These are phyloP conservation scores for Funneliformis caledonium DNA, from an alignment of 371 early-diverging fungal species.

Conservation along the genomic window DNA sequence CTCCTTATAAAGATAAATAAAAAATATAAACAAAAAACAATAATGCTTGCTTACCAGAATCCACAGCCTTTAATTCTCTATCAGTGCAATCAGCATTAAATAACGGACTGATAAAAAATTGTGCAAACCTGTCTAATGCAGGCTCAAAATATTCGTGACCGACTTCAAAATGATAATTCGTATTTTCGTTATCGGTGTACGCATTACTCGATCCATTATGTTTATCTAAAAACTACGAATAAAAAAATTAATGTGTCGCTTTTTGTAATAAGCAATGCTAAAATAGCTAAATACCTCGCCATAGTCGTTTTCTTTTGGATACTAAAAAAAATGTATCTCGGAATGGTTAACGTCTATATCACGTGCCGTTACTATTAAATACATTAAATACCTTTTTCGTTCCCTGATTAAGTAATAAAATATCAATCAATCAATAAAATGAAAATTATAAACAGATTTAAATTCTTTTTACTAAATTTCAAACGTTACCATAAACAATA, in stretches of 20 bases:
- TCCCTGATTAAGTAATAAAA: conserved; percentile 6
- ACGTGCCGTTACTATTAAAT: neutral
- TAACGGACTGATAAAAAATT: conserved; percentile 91
- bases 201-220: conserved; percentile 97
- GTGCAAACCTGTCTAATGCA: conserved; percentile 91
- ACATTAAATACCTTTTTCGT: conserved; percentile 15
- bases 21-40: neutral
- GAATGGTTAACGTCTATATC: too few relatives aligned
- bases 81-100: conserved; percentile 88
- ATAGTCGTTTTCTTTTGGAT: conserved; percentile 95
- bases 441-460: too few relatives aligned
- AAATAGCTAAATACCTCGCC: conserved; percentile 49
- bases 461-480: neutral
- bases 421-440: neutral
- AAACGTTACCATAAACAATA: conserved; percentile 84
- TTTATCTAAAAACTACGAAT: conserved; percentile 73
- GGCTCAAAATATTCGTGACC: conserved; percentile 83
- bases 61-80: conserved; percentile 92
- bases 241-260: conserved; percentile 13
- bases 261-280: neutral
- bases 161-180: conserved; percentile 96
- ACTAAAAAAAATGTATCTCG: conserved; percentile 58
- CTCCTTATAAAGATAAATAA: neutral
- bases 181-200: conserved; percentile 87
- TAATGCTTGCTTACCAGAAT: conserved; percentile 64